Base-by-base conservation (phyloP, 192 early-diverging fungal genomes). In the Backusella macrospora region DNA sequence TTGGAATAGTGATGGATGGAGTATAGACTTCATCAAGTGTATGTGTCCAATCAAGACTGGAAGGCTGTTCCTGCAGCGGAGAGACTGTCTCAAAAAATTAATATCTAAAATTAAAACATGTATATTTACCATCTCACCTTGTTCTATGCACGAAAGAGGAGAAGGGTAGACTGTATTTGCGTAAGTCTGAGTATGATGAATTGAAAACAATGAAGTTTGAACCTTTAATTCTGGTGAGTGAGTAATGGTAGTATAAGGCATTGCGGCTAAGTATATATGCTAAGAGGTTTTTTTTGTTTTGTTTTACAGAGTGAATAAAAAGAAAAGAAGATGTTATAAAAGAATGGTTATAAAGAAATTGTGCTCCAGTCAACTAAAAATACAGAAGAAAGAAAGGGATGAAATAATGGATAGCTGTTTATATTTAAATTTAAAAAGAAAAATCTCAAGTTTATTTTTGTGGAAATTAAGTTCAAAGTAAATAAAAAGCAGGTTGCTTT, bases 91-190 rank as follows among this genome's bases (percentile, higher is more conserved):
- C 21, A 34, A 59, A 1, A 26, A 9, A 1, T 59, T 59, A 59
- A 21, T 59, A 59, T 13, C 52, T 59, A 23, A 21, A 59, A 9
- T 59, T 59, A 18, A 55, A 55, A 12, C 15, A 59, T 59, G 52
- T 59, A 23, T 26, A 23, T 59, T 23, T 59, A 49, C 18, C 48
- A 49, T 18, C 18, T 49, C 18, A 59, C 52, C 52, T 59, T 59
- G 52, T n/a, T 26, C 52, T 59, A 59, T 59, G 52, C 52, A 59
- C 26, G 52, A 59, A 59, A 59, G 52, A 59, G 52, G 52, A 4
- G 52, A 59, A 59, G 52, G 52, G 26, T 59, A 59, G 52, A 59
- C 52, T 26, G 52, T 59, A 12, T 59, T 59, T 59, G 52, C 21
- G 52, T 26, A 59, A 23, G 18, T 4, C 23, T 59, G 21, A 23